Evolutionary conservation across 805 yeast genomes (phyloP), one percentile per base, ranked within the genome.

Genomic region (Ogataea henricii): DNA sequence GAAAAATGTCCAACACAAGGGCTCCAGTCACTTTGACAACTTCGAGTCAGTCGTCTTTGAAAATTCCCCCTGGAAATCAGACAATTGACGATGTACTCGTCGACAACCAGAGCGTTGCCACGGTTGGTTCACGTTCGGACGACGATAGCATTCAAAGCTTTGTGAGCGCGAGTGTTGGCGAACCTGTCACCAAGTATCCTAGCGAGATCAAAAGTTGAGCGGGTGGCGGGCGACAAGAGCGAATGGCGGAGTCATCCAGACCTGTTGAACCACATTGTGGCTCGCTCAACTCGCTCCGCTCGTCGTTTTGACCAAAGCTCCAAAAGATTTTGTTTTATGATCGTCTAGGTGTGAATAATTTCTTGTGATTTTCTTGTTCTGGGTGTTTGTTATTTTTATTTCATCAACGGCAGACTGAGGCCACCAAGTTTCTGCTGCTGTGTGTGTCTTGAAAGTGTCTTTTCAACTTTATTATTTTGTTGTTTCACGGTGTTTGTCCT

Each of bases 101-200:
- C 20, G 62, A 53, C 33, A 42, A 32, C 32, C 38, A 33, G 6
- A 43, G 39, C 45, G 38, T 35, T 18, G 22, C n/a, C 18, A 32
- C 37, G 10, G 14, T 12, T 23, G 10, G 14, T 20, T 35, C 43
- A 9, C 43, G 45, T 23, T 58, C 63, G 1, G 62, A 60, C 43
- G 55, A 52, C 13, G 65, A 54, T 18, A 57, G 63, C 44, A 44
- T 52, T 33, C 54, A 58, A 16, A 53, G 62, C 40, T 56, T 63
- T 40, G 73, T 68, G 18, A 61, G 65, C 6, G 56, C 58, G 23
- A 62, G 64, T n/a, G 62, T 66, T 38, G 70, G 71, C 25, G 72
- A 64, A 14, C 57, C 63, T 6, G 41, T 66, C 41, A 61, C 67
- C 56, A 65, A 44, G 8, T 43, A 18, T 29, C 39, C 49, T 3